Conservation (phyloP, 2,329 filamentous ascomycete genomes). For the Rutstroemia sp. region DNA sequence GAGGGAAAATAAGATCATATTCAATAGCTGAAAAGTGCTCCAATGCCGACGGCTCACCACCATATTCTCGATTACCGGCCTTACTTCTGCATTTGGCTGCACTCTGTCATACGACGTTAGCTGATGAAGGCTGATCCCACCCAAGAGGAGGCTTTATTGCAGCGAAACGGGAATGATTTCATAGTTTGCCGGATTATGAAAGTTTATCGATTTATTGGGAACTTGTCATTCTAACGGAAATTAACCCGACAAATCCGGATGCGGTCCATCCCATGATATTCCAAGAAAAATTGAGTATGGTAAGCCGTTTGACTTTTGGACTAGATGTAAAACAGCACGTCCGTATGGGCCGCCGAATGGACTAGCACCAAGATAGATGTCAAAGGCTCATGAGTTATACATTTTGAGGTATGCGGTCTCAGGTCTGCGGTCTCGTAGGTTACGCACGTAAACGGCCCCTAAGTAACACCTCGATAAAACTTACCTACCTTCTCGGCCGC, state of each 20-base stretch:
- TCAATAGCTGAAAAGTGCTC: neutral
- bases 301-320: neutral
- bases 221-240: neutral
- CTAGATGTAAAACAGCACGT: too few relatives aligned
- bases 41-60: neutral
- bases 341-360: too few relatives aligned
- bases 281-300: neutral
- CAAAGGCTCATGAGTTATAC: too few relatives aligned
- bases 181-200: neutral
- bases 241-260: conserved; percentile 5
- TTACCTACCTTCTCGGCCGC: too few relatives aligned
- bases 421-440: too few relatives aligned
- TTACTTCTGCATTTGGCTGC: conserved; percentile 1
- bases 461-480: too few relatives aligned
- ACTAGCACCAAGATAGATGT: too few relatives aligned
- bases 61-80: neutral
- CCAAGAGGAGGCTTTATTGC: neutral
- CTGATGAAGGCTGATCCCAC: conserved; percentile 6
- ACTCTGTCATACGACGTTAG: neutral
- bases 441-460: too few relatives aligned
- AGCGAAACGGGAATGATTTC: neutral
- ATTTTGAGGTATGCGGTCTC: too few relatives aligned
- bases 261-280: neutral
- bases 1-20: neutral
- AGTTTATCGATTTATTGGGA: neutral